phyloP scores from a whole-genome alignment of 768 basidiomycete genomes.

The Sarcodon sp. region DNA sequence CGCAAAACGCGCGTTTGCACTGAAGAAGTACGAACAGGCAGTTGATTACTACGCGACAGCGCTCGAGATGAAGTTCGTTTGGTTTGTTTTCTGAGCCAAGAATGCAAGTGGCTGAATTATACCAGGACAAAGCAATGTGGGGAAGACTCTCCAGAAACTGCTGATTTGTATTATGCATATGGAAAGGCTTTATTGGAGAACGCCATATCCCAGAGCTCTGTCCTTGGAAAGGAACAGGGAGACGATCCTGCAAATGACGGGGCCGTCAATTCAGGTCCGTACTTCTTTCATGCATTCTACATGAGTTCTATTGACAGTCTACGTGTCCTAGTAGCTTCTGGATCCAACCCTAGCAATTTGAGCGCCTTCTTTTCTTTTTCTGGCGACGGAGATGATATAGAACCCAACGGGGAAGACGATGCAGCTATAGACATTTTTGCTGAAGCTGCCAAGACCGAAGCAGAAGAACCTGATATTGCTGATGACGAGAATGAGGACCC shows the following conservation, averaged over 20 bases:
- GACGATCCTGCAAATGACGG: constrained; percentile 26
- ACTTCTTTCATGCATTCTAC: not conserved
- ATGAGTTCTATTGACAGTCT: not conserved
- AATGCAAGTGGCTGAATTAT: constrained; percentile 2
- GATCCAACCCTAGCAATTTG: constrained; percentile 22
- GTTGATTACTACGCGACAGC: constrained; percentile 77
- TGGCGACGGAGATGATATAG: constrained; percentile 47
- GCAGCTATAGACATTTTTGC: constrained; percentile 52
- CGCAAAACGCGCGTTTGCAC: constrained; percentile 80
- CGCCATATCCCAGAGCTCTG: constrained; percentile 73
- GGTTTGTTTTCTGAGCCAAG: constrained; percentile 13
- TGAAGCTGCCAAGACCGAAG: constrained; percentile 32
- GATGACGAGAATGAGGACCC: constrained; percentile 48
- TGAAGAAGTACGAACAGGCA: constrained; percentile 77
- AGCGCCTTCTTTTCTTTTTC: constrained; percentile 67
- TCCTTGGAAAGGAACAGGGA: constrained; percentile 80
- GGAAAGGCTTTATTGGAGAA: constrained; percentile 91
- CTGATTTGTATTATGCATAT: constrained; percentile 83
- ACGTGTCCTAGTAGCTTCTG: constrained; percentile 13
- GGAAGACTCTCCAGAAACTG: constrained; percentile 74
- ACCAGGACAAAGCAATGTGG: constrained; percentile 59
- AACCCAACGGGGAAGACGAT: constrained; percentile 24
- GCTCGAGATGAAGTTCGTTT: constrained; percentile 68
- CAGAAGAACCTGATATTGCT: constrained; percentile 20
- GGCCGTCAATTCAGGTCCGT: constrained; percentile 28